A percentile compares a stretch with the other conserved stretches of the same genome.
These are phyloP conservation scores for Plectranthus barbatus DNA, from an alignment of 257 asterid genomes.

Conservation along the genomic window DNA sequence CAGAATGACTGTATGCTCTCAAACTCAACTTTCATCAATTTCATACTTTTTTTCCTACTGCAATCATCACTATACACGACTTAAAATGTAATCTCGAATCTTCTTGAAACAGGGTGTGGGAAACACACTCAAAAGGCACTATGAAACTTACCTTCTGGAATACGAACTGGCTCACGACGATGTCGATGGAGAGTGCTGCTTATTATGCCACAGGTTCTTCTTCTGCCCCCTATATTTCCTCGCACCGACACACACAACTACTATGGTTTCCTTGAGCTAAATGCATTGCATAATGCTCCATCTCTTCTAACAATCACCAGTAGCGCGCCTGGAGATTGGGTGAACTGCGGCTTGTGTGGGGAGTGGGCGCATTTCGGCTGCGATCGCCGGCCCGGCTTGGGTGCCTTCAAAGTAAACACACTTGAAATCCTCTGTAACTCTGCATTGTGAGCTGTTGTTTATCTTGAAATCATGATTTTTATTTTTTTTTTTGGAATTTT, in stretches of 20 bases:
- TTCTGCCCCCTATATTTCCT: background rate
- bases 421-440: conserved; percentile 4
- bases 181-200: conserved; percentile 98
- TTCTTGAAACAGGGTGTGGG: conserved; percentile 80
- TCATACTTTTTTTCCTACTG: background rate
- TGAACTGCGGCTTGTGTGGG: conserved; percentile 93
- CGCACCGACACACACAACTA: too few relatives aligned
- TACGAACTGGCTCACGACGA: conserved; percentile 98
- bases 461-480: background rate
- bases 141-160: conserved; percentile 93
- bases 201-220: conserved; percentile 83
- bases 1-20: conserved; percentile 75
- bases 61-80: background rate
- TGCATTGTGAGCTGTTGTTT: background rate
- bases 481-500: background rate
- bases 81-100: background rate
- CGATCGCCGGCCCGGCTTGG: conserved; percentile 94
- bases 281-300: conserved; percentile 31
- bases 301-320: conserved; percentile 34
- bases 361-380: conserved; percentile 99
- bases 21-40: background rate
- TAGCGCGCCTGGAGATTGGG: conserved; percentile 99
- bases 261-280: background rate
- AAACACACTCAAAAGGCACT: conserved; percentile 93
- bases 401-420: conserved; percentile 77